A percentile compares a stretch with the other conserved stretches of the same genome.
These are phyloP conservation scores for Hydrangea macrophylla DNA, from an alignment of 148 eudicot genomes.

Conservation along the genomic window DNA sequence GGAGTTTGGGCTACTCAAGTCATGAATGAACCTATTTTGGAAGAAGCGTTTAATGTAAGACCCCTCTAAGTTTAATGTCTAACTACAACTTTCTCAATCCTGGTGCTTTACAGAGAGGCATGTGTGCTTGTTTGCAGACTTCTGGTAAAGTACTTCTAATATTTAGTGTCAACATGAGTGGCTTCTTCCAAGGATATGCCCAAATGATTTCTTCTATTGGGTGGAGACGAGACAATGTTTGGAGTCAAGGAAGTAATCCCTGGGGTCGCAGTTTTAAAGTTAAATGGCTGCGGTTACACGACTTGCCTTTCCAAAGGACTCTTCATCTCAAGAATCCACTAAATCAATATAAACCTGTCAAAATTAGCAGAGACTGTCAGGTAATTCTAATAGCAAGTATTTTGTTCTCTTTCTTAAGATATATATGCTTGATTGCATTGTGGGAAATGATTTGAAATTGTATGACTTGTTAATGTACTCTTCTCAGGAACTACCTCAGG, in stretches of 20 bases:
- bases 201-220: slow-evolving; percentile 87
- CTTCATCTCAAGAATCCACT: slow-evolving; percentile 82
- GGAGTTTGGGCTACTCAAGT: slow-evolving; percentile 95
- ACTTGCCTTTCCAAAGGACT: slow-evolving; percentile 76
- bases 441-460: slow-evolving; percentile 6
- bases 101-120: slow-evolving; percentile 14
- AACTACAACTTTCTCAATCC: slow-evolving; percentile 14
- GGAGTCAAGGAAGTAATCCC: slow-evolving; percentile 76
- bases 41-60: slow-evolving; percentile 85
- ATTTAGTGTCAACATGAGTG: slow-evolving; percentile 91
- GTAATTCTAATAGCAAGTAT: slow-evolving; percentile 27
- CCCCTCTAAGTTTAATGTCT: slow-evolving; percentile 15
- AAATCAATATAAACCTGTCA: slow-evolving; percentile 85
- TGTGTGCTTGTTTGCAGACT: slow-evolving; percentile 60
- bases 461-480: slow-evolving; percentile 16
- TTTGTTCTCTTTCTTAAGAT: slow-evolving; percentile 8
- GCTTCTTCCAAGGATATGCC: slow-evolving; percentile 90
- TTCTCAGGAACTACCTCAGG: slow-evolving; percentile 73
- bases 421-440: no score
- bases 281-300: slow-evolving; percentile 68
- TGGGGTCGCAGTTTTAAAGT: slow-evolving; percentile 86
- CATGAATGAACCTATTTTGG: slow-evolving; percentile 79
- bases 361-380: slow-evolving; percentile 95
- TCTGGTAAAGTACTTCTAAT: slow-evolving; percentile 67
- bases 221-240: slow-evolving; percentile 66